These are phyloP conservation scores for Teratosphaeria gauchensis DNA, from an alignment of 2,329 filamentous ascomycete genomes.

Conservation along the genomic window DNA sequence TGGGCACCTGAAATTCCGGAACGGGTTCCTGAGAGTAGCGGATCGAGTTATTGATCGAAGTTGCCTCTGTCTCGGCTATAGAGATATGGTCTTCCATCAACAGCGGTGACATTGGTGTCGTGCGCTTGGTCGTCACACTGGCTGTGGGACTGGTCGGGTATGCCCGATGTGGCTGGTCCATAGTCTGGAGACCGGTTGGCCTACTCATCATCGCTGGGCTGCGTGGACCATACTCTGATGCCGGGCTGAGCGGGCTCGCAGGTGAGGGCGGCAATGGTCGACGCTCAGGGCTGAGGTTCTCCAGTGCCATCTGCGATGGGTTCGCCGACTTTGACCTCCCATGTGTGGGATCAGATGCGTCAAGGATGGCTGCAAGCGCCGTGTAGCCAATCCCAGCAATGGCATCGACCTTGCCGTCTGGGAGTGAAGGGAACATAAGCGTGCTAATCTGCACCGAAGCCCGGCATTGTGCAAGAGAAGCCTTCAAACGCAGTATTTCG, in stretches of 20 bases:
- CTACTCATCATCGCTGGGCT: background rate
- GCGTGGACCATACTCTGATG: background rate
- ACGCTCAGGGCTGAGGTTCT: background rate
- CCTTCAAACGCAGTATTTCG: background rate
- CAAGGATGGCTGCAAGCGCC: background rate
- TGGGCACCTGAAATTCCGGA: slow-evolving; percentile 32
- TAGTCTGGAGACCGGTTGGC: background rate
- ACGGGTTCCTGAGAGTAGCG: slow-evolving; percentile 1
- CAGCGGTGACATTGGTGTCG: background rate
- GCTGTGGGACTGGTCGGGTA: background rate
- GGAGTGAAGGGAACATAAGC: background rate
- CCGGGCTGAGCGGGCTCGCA: background rate
- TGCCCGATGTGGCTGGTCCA: background rate
- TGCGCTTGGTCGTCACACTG: background rate
- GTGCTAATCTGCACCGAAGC: background rate
- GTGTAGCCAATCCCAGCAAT: background rate
- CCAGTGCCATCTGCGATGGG: background rate
- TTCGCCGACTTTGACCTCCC: background rate
- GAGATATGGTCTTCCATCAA: background rate
- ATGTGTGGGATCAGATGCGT: background rate
- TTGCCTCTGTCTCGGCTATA: background rate
- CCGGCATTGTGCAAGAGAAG: background rate
- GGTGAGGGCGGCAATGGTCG: background rate
- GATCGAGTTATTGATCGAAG: background rate
- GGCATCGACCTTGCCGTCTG: background rate